Evolutionary conservation across 495 filamentous ascomycete species (phyloP), one percentile per base, ranked within the genome.

Genomic region (Xylaria grammica): DNA sequence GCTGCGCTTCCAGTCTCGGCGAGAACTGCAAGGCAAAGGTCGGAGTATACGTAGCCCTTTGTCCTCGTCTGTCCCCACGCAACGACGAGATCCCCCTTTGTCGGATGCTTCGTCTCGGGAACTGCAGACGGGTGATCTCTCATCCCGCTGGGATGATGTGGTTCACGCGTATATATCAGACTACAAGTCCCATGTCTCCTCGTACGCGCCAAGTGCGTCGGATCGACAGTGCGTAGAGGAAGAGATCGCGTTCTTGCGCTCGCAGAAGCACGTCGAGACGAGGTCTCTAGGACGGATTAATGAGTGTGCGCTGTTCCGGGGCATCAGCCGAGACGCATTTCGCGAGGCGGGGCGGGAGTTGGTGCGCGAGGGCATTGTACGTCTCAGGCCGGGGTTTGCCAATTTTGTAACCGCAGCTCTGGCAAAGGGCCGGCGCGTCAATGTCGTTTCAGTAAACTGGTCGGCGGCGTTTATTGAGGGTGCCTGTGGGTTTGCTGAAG

Each of bases 371-470:
- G 67, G 67, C 17, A 57, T 40, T 15, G 70, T 82, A 3, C 52
- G 8, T 24, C 57, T 82, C 0, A 53, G 81, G 30, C 65, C 63
- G 1, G 81, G 81, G 1, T 80, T 82, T 49, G 44, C 17, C 36
- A 57, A 59, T 19, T 74, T 83, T 40, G 54, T 79, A 27, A 36
- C 55, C 32, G 29, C 49, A 32, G 66, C 65, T 26, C 2, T 58
- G 5, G 27, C 42, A 5, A 42, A 63, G 45, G 73, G 67, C 5
- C 72, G 65, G 75, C 66, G 66, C 32, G 67, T 79, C 52, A 72
- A 69, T 24, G 67, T 83, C 3, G 70, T 82, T 8, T 79, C 76
- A 13, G 78, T 83, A 2, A 82, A 83, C 48, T 82, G 79, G 80
- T 78, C 75, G 4, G 45, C 67, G 0, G 69, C 71, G n/a, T 82